Conservation (phyloP, 805 yeast species). For the Lachancea nothofagi region DNA sequence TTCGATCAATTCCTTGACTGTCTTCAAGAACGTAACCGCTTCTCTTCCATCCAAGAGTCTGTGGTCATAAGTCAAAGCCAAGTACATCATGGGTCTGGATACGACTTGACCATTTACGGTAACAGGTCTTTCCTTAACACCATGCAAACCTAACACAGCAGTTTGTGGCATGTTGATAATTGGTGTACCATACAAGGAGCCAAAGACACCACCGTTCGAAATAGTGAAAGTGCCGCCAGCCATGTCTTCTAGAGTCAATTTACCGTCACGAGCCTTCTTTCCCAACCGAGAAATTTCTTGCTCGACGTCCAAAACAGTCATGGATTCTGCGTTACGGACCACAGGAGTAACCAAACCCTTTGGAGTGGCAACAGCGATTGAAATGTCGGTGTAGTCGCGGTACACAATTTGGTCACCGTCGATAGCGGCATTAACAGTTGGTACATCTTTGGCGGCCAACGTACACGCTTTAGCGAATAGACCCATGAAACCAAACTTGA, state of each 20-base stretch:
- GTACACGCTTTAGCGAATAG: constrained; percentile 91
- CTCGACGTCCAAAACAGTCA: constrained; percentile 84
- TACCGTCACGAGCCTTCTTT: constrained; percentile 92
- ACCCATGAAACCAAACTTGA: constrained; percentile 98
- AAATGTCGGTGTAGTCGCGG: constrained; percentile 94
- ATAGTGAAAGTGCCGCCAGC: constrained; percentile 99
- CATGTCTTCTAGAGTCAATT: constrained; percentile 96
- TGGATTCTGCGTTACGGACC: constrained; percentile 92
- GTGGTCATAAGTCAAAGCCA: constrained; percentile 97
- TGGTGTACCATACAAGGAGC: constrained; percentile 96
- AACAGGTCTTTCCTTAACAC: constrained; percentile 95
- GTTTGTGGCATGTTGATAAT: constrained; percentile 98
- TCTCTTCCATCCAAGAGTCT: constrained; percentile 98
- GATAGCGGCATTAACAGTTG: constrained; percentile 92
- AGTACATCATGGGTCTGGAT: constrained; percentile 98
- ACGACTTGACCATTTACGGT: constrained; percentile 94
- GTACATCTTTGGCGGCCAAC: constrained; percentile 89
- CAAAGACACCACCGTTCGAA: constrained; percentile 98
- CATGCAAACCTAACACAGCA: constrained; percentile 95
- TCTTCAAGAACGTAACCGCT: constrained; percentile 94
- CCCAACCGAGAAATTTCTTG: constrained; percentile 77
- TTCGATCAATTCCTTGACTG: constrained; percentile 93
- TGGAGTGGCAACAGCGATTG: constrained; percentile 97
- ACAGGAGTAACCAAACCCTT: constrained; percentile 98
- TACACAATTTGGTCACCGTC: constrained; percentile 91